Percentiles rank a stretch among this genome's conserved stretches.
These are phyloP conservation scores for Exophiala xenobiotica DNA, from an alignment of 2,329 filamentous ascomycete genomes.

Conservation along the genomic window DNA sequence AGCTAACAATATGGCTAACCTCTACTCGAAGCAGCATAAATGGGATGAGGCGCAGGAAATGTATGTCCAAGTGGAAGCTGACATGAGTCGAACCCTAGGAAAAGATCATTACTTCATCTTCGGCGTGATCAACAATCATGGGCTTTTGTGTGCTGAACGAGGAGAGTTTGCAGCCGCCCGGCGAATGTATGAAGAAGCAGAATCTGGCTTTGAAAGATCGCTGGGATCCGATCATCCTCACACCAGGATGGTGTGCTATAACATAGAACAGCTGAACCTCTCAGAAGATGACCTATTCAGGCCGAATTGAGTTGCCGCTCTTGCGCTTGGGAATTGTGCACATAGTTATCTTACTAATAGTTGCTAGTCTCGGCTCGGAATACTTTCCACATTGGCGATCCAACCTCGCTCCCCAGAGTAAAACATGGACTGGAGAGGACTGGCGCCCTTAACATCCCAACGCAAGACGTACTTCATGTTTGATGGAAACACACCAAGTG, in stretches of 20 bases:
- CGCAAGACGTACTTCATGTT: neutral
- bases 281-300: neutral
- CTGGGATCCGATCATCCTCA: neutral
- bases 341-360: neutral
- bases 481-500: neutral
- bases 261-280: neutral
- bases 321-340: neutral
- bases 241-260: neutral
- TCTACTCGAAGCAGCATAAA: neutral
- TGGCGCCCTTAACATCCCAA: neutral
- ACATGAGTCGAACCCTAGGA: neutral
- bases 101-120: too few species aligned
- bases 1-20: neutral
- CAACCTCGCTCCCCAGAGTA: neutral
- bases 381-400: neutral
- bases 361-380: neutral
- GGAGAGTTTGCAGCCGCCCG: neutral
- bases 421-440: neutral
- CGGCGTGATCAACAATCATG: neutral
- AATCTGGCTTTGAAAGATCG: neutral
- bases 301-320: neutral
- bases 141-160: neutral
- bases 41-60: neutral
- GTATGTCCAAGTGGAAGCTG: neutral
- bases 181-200: neutral